Evolutionary conservation across 306 rosid genomes (phyloP).

Genomic region (Ammopiptanthus mongolicus): DNA sequence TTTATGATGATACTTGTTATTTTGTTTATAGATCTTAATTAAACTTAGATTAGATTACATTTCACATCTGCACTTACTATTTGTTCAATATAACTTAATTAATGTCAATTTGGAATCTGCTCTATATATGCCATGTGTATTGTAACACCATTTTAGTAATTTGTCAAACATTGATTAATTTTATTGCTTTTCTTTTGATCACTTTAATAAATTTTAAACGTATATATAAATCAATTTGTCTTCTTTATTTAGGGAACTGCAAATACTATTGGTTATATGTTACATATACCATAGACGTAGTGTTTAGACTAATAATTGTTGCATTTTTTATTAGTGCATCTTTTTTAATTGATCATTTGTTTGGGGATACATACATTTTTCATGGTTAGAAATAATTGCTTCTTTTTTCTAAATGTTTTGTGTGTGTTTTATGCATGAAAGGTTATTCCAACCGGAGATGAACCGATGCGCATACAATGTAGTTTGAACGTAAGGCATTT

Average conservation of each 20-base stretch:
- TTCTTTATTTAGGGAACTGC: not conserved
- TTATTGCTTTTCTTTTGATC: not conserved
- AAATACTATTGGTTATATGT: not conserved
- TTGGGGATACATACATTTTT: not conserved
- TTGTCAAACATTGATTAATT: not conserved
- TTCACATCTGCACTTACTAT: not conserved
- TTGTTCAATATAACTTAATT: not conserved
- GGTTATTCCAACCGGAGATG: constrained; percentile 31
- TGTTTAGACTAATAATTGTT: not conserved
- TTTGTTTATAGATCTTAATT: too few relatives aligned
- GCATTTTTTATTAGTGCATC: not conserved
- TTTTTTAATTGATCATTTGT: not conserved
- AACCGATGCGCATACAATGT: not conserved
- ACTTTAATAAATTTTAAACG: not conserved
- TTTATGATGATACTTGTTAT: not conserved
- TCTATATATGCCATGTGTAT: too few relatives aligned
- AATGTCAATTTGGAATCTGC: too few relatives aligned
- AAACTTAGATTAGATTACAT: not conserved
- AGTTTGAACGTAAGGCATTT: constrained; percentile 33
- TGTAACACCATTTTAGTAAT: not conserved
- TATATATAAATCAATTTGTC: not conserved
- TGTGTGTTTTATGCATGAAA: not conserved
- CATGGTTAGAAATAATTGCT: not conserved
- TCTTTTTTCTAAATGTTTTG: not conserved
- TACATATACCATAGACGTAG: not conserved